A percentile compares a stretch with the other conserved stretches of the same genome.
Evolutionary conservation across 352 stramenopile species (phyloP).

Genomic region (Blastocystis sp.): DNA sequence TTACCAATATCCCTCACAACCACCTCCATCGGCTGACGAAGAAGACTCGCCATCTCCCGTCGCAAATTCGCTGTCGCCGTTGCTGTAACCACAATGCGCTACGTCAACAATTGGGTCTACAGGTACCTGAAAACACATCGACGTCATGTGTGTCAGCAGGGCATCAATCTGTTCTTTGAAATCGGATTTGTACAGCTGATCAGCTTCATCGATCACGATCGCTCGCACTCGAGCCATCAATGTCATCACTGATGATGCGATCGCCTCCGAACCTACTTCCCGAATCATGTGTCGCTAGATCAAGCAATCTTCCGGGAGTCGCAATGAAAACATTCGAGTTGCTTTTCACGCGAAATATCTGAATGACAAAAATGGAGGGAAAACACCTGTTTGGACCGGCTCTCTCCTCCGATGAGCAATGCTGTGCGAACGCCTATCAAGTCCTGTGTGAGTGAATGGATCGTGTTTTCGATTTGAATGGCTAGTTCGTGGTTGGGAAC

Average conservation of each 20-base stretch:
- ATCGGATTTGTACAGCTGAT: conserved; percentile 48
- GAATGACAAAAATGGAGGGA: neutral
- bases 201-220: conserved; percentile 21
- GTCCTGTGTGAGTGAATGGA: neutral
- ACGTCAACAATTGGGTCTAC: neutral
- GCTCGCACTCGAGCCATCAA: neutral
- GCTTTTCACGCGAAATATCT: neutral
- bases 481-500: conserved; percentile 33
- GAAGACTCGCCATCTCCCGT: neutral
- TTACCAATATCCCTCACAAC: neutral
- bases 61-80: conserved; percentile 2
- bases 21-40: conserved; percentile 20
- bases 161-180: neutral
- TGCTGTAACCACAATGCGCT: conserved; percentile 20
- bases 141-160: neutral
- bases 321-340: conserved; percentile 14
- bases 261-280: neutral
- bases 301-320: neutral
- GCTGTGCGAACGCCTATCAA: neutral
- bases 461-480: conserved; percentile 18
- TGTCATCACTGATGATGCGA: neutral
- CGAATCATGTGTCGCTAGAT: neutral
- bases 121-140: neutral
- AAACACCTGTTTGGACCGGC: neutral
- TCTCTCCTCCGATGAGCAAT: conserved; percentile 35